Evolutionary conservation across 345 rosid genomes (phyloP), one percentile per base, ranked within the genome.

Genomic region (Populus alba): DNA sequence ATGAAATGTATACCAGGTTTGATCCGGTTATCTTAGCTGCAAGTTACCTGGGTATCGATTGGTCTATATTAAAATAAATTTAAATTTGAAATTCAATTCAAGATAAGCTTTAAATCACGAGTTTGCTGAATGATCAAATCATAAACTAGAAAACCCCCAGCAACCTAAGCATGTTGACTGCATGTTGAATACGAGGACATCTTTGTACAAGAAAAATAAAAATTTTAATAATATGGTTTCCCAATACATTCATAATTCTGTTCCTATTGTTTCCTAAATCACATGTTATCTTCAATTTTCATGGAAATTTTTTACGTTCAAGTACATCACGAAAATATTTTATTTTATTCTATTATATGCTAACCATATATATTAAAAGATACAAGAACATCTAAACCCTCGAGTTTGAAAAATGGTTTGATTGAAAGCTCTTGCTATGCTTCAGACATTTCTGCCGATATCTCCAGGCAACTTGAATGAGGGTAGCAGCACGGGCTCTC

Each of bases 391-490:
- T 59, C 62, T 45, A 45, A 72, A 5, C 5, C 23, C 38, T 1
- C 27, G 43, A 33, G 53, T 10, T 9, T 39, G 62, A 81, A 45
- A 72, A 72, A 43, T 55, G 62, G 10, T 13, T 59, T 8, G 83
- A 69, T n/a, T 75, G 79, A 20, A 77, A 20, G 73, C 86, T 83
- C 70, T 78, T 70, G 0, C 73, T 66, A 13, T 88, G 88, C 27
- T 33, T 83, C 7, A 83, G 84, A 38, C 92, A 74, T 78, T 90
- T 91, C 85, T 83, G 90, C 76, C 92, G 78, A 75, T 93, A 91
- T 88, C 94, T 91, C 98, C 98, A 91, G 7, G 93, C 91, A 71
- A 93, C 95, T 85, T 92, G 97, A 73, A 93, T 92, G 53, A 77
- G 84, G 20, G 49, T 81, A 35, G 94, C 92, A 10, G 94, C 97